Evolutionary conservation across 768 basidiomycete genomes (phyloP), one percentile per base, ranked within the genome.

Genomic region (Mycena galericulata): DNA sequence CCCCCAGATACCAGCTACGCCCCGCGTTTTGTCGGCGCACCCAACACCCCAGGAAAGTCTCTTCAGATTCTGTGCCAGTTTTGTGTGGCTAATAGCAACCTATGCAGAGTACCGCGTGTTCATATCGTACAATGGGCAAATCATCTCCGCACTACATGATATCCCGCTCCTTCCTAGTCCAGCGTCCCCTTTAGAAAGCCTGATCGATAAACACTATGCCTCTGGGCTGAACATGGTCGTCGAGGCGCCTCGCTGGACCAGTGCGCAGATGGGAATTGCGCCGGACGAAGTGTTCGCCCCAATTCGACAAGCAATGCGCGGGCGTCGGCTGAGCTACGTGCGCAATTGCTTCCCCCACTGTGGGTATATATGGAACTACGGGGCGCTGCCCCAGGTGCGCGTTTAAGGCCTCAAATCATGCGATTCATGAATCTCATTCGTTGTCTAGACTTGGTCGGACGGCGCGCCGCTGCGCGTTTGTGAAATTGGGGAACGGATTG

Each of bases 291-390:
- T 86, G 7, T 89, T 92, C 84, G 93, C 93, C 81, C 92, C 92
- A 71, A 92, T 94, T 87, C 90, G 91, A 76, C 92, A 93, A 82
- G 91, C 92, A 79, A 86, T 87, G 60, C 60, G 60, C 34, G 49
- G 43, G 4, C 55, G 58, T 20, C 92, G 92, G 74, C 82, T 92
- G 73, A 88, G 91, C 64, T 93, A 85, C 79, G 92, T 94, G 71
- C 87, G 92, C 79, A 94, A 92, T 85, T 92, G 91, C 80, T 94
- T 94, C 89, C 92, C 92, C 63, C 92, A 94, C 83, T 90, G 92
- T 75, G 92, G 92, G 40, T 90, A 92, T 83, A 90, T 94, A 81
- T 94, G 92, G 92, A 94, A 94, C 85, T 94, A 93, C 74, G 92
- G 92, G 69, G 90, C 90, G 58, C 91, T 93, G 84, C 92, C 92